Conservation (phyloP, 192 early-diverging fungal genomes). For the Umbelopsis ramanniana region DNA sequence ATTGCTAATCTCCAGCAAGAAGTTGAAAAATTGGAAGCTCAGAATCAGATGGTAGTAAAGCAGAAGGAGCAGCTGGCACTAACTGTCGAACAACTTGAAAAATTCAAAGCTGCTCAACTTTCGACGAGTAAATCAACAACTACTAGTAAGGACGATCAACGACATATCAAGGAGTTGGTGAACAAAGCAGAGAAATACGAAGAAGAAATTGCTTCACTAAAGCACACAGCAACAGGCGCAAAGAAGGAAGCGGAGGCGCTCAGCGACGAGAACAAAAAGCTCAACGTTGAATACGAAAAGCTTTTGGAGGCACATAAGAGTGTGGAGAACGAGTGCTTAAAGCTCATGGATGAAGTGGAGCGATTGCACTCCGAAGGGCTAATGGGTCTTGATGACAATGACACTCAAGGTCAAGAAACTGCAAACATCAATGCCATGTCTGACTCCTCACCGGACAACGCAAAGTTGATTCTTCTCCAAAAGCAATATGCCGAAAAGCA, state of each 20-base stretch:
- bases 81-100: conserved; percentile 14
- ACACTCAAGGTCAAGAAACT: background rate
- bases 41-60: conserved; percentile 42
- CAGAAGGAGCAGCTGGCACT: conserved; percentile 35
- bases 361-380: conserved; percentile 62
- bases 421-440: conserved; percentile 3
- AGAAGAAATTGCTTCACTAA: conserved; percentile 46
- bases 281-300: conserved; percentile 54
- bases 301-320: conserved; percentile 65
- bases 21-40: conserved; percentile 50
- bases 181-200: conserved; percentile 40
- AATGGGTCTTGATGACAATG: conserved; percentile 26
- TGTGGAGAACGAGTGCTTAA: conserved; percentile 73
- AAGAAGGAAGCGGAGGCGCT: conserved; percentile 55
- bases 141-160: conserved; percentile 18
- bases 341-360: conserved; percentile 80
- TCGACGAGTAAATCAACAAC: background rate
- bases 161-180: conserved; percentile 31
- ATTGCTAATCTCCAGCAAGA: conserved; percentile 42
- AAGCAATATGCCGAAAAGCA: conserved; percentile 47
- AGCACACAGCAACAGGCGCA: conserved; percentile 53
- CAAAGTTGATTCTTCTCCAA: conserved; percentile 36
- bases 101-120: conserved; percentile 12
- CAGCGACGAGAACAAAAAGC: conserved; percentile 54
- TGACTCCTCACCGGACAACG: conserved; percentile 28